Evolutionary conservation across 768 basidiomycete species (phyloP).

Genomic region (Ephemerocybe angulata): DNA sequence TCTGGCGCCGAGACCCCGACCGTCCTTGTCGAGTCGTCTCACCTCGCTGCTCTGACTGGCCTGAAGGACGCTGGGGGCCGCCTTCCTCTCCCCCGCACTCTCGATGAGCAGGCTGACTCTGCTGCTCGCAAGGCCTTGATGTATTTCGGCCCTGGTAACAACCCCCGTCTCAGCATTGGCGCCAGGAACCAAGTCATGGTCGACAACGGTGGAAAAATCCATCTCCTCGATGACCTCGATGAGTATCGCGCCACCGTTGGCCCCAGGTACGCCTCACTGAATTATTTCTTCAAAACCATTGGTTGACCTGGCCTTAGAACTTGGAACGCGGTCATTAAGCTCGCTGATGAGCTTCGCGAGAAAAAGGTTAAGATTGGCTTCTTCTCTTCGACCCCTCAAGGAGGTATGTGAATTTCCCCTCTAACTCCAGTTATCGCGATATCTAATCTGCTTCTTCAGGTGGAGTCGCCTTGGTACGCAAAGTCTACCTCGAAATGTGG

Average conservation of each 20-base stretch:
- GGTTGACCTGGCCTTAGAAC: constrained; percentile 38
- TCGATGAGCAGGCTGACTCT: constrained; percentile 84
- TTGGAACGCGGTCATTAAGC: constrained; percentile 79
- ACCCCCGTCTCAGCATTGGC: constrained; percentile 78
- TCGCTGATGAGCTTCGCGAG: constrained; percentile 80
- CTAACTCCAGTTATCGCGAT: constrained; percentile 9
- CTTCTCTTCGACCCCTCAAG: constrained; percentile 95
- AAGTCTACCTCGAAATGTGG: constrained; percentile 16
- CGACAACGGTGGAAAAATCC: constrained; percentile 82
- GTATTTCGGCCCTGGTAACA: constrained; percentile 80
- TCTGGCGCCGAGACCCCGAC: constrained; percentile 78
- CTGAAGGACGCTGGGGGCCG: constrained; percentile 45
- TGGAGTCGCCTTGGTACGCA: constrained; percentile 84
- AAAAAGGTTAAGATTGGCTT: constrained; percentile 89
- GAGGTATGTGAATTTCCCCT: constrained; percentile 52
- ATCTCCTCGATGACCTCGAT: constrained; percentile 78
- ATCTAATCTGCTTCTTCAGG: constrained; percentile 41
- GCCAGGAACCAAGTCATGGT: constrained; percentile 85
- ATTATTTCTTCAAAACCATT: neutral
- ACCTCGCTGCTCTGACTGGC: constrained; percentile 40
- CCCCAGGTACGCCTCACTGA: constrained; percentile 37
- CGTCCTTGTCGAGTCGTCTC: constrained; percentile 57
- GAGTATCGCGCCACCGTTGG: constrained; percentile 74
- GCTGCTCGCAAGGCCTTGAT: constrained; percentile 82
- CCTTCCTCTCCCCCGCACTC: constrained; percentile 69